Percentiles rank a stretch among this genome's conserved stretches.
Conservation (phyloP, 257 asterid species). For the Anisodus acutangulus region DNA sequence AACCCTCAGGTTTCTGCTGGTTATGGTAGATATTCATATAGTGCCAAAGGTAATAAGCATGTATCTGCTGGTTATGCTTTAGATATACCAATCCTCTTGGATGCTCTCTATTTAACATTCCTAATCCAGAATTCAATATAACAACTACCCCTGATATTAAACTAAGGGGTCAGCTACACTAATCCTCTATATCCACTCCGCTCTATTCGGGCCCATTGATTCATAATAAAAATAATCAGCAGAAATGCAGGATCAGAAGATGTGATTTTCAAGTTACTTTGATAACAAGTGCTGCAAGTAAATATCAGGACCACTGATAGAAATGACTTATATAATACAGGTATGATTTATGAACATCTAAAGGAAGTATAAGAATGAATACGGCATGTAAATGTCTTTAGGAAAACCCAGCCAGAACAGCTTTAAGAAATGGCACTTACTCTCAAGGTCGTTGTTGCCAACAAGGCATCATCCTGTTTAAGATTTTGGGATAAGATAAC, state of each 20-base stretch:
- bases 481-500: slow-evolving; percentile 62
- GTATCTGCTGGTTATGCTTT: too few relatives aligned
- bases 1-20: background rate
- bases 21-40: background rate
- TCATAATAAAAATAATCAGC: slow-evolving; percentile 20
- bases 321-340: slow-evolving; percentile 12
- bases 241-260: background rate
- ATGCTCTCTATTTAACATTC: slow-evolving; percentile 4
- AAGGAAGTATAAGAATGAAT: background rate
- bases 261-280: background rate
- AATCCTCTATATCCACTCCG: slow-evolving; percentile 5
- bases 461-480: slow-evolving; percentile 77
- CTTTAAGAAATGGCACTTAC: slow-evolving; percentile 56
- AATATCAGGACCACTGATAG: slow-evolving; percentile 13
- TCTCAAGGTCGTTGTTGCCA: slow-evolving; percentile 71
- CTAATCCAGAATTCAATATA: background rate
- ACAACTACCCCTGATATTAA: background rate
- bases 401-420: slow-evolving; percentile 13
- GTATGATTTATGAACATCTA: background rate
- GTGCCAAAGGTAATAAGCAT: too few relatives aligned
- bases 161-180: background rate
- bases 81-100: background rate
- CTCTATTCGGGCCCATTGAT: background rate
- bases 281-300: background rate
- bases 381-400: background rate